Conservation (phyloP, 1,284 basidiomycete species). For the Spongiforma sp. region DNA sequence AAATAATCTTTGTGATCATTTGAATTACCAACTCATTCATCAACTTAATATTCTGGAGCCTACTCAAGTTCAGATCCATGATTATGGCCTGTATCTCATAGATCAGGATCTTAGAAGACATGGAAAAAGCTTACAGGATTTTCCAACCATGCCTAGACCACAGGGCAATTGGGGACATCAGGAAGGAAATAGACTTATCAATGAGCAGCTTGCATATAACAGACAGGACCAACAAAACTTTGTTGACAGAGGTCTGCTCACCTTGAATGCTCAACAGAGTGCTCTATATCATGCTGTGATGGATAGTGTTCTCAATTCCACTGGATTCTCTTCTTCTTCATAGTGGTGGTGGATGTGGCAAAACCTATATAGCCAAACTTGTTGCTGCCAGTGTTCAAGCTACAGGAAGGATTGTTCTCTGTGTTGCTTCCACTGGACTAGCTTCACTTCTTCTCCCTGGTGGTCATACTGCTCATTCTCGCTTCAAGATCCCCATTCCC, state of each 20-base stretch:
- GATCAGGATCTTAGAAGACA: neutral
- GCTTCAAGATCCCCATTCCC: constrained; percentile 26
- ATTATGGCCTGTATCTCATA: neutral
- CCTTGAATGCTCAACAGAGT: neutral
- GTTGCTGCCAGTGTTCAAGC: constrained; percentile 38
- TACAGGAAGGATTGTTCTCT: constrained; percentile 41
- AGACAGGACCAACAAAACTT: neutral
- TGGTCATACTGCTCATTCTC: constrained; percentile 17
- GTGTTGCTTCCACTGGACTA: constrained; percentile 33
- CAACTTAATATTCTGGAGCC: neutral
- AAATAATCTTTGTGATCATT: neutral
- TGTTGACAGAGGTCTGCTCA: neutral
- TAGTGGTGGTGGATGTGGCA: constrained; percentile 53
- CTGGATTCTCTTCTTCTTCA: constrained; percentile 44
- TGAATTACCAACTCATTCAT: neutral
- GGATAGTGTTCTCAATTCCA: constrained; percentile 7
- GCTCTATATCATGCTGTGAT: constrained; percentile 6
- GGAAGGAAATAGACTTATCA: neutral
- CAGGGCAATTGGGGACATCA: neutral
- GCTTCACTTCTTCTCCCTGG: constrained; percentile 18
- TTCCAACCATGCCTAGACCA: neutral
- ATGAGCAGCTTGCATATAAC: neutral
- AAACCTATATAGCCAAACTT: constrained; percentile 52
- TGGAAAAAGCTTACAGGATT: neutral
- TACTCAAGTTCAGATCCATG: neutral